These are phyloP conservation scores for Irpex rosettiformis DNA, from an alignment of 1,284 basidiomycete genomes.

Conservation along the genomic window DNA sequence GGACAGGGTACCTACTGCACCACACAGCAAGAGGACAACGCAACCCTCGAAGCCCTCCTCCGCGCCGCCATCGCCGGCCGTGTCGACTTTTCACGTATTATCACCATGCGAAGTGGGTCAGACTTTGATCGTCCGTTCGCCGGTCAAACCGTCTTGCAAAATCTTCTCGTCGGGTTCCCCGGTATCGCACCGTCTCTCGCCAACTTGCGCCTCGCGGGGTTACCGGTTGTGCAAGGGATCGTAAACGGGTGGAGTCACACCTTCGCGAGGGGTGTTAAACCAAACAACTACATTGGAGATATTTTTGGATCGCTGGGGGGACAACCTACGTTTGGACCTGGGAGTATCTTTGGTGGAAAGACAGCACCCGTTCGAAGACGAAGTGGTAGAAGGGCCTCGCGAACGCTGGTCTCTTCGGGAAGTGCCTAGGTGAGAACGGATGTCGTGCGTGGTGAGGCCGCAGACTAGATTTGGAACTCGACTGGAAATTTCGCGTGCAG, in stretches of 20 bases:
- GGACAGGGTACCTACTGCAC: constrained; percentile 36
- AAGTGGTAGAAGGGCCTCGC: not conserved
- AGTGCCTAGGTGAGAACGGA: not conserved
- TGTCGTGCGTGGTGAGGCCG: too few relatives aligned
- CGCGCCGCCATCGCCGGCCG: constrained; percentile 35
- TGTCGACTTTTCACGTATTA: constrained; percentile 42
- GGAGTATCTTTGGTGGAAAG: constrained; percentile 9
- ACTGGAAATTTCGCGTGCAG: too few relatives aligned
- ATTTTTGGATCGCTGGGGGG: constrained; percentile 17
- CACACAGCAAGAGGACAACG: constrained; percentile 49
- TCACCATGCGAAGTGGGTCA: constrained; percentile 41
- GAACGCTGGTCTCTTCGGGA: not conserved
- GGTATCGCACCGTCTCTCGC: constrained; percentile 23
- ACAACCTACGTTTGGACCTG: constrained; percentile 7
- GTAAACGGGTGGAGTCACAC: constrained; percentile 24
- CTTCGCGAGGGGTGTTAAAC: constrained; percentile 26
- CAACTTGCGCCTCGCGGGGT: constrained; percentile 29
- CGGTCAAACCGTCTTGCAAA: constrained; percentile 21
- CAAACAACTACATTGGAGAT: constrained; percentile 31
- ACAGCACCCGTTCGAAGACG: not conserved
- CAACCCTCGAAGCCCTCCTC: constrained; percentile 40
- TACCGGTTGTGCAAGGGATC: constrained; percentile 31
- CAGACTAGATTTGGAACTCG: too few relatives aligned
- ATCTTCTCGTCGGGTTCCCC: constrained; percentile 19
- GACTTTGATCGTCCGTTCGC: constrained; percentile 41